Percentiles rank a stretch among this genome's conserved stretches.
phyloP scores from a whole-genome alignment of 139 green algal genomes.

The Coccomyxa sp. region DNA sequence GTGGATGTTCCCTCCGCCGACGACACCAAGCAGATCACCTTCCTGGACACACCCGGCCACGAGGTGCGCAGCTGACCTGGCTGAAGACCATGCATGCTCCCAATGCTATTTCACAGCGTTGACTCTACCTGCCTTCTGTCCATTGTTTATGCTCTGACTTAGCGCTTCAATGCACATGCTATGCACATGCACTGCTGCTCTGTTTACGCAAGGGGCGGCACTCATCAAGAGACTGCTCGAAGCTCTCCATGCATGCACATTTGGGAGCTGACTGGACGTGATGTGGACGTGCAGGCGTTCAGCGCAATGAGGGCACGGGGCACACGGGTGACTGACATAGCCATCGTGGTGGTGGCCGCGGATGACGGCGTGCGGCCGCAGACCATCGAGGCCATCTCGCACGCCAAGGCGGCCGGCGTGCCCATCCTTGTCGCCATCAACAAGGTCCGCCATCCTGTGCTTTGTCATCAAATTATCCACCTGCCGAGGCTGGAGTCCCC shows the following conservation, averaged over 20 bases:
- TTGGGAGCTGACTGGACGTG: too few species aligned
- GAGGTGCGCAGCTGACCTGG: conserved; percentile 44
- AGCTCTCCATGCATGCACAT: too few species aligned
- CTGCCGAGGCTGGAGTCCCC: not conserved
- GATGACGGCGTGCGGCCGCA: conserved; percentile 96
- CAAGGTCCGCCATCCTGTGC: conserved; percentile 41
- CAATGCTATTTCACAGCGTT: not conserved
- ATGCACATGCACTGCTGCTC: too few species aligned
- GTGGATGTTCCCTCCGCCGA: conserved; percentile 42
- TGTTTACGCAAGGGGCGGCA: too few species aligned
- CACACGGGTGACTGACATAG: conserved; percentile 91
- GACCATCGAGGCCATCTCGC: conserved; percentile 88
- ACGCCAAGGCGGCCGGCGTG: conserved; percentile 87
- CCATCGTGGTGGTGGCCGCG: conserved; percentile 95
- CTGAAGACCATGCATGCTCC: not conserved
- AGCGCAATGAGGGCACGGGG: conserved; percentile 92
- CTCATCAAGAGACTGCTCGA: too few species aligned
- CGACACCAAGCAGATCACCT: conserved; percentile 64
- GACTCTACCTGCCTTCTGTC: not conserved
- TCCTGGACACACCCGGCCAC: conserved; percentile 96
- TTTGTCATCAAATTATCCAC: not conserved
- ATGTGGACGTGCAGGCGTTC: conserved; percentile 73
- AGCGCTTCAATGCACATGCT: too few species aligned
- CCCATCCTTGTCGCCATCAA: conserved; percentile 86
- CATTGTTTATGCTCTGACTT: too few species aligned